Evolutionary conservation across 179 eudicot genomes (phyloP).

Genomic region (Monotropa hypopitys): DNA sequence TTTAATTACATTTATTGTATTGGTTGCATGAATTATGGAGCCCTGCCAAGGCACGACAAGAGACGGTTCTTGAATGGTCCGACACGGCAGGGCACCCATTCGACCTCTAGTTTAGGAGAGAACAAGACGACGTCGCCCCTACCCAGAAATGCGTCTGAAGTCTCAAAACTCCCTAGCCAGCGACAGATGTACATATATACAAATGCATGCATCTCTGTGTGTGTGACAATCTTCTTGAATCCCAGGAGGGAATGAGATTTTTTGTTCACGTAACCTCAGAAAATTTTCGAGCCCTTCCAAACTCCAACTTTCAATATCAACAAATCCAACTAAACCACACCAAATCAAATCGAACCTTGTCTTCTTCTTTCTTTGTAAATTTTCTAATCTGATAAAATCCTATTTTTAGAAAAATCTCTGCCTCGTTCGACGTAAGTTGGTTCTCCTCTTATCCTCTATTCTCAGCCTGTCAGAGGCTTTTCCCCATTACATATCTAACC

Average conservation of each 20-base stretch:
- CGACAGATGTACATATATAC: not conserved
- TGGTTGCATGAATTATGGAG: no score
- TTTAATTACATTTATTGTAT: no score
- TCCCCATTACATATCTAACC: constrained; percentile 1
- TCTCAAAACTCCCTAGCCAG: not conserved
- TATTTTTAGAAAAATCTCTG: not conserved
- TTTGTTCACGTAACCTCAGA: not conserved
- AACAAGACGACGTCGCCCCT: not conserved
- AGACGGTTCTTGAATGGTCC: no score
- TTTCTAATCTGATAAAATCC: not conserved
- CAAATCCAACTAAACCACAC: not conserved
- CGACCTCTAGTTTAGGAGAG: no score
- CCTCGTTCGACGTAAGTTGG: not conserved
- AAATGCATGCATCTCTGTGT: not conserved
- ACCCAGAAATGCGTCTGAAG: not conserved
- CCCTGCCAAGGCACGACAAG: no score
- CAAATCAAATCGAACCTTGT: not conserved
- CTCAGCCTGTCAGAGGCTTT: not conserved
- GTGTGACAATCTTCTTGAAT: not conserved
- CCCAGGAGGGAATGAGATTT: not conserved
- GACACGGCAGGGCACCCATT: no score
- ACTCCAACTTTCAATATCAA: not conserved
- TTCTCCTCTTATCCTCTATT: not conserved
- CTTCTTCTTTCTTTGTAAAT: not conserved
- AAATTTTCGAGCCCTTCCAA: not conserved